Conservation (phyloP, 2,329 filamentous ascomycete species). For the Claviceps paspali region DNA sequence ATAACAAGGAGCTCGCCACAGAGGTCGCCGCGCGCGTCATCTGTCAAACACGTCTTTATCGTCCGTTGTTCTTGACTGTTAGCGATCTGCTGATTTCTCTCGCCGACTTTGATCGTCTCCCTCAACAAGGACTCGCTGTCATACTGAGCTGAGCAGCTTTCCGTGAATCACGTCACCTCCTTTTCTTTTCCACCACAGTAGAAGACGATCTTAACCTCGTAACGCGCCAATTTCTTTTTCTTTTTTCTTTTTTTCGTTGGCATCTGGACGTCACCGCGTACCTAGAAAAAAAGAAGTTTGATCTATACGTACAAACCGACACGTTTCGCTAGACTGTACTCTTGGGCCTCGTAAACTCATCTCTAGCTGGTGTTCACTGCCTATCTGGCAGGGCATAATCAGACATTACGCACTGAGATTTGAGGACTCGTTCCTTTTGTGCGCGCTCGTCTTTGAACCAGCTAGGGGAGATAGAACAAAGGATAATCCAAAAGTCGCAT, state of each 20-base stretch:
- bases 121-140: not conserved
- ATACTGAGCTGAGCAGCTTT: conserved; percentile 3
- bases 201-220: conserved; percentile 8
- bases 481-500: not conserved
- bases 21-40: not conserved
- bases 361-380: conserved; percentile 1
- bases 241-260: too few relatives aligned
- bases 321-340: conserved; percentile 2
- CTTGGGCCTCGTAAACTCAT: conserved; percentile 5
- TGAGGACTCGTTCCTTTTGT: not conserved
- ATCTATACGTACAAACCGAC: conserved; percentile 5
- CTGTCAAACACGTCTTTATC: not conserved
- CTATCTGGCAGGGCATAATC: not conserved
- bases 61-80: not conserved
- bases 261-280: conserved; percentile 7
- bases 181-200: conserved; percentile 9
- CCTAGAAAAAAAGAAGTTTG: conserved; percentile 3
- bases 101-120: conserved; percentile 1
- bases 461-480: not conserved
- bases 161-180: conserved; percentile 8
- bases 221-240: too few relatives aligned
- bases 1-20: not conserved
- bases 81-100: not conserved
- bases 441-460: not conserved
- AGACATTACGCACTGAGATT: not conserved